A percentile compares a stretch with the other conserved stretches of the same genome.
Evolutionary conservation across 202 grass and related monocot genomes (phyloP).

Genomic region (Dendrocalamus latiflorus): DNA sequence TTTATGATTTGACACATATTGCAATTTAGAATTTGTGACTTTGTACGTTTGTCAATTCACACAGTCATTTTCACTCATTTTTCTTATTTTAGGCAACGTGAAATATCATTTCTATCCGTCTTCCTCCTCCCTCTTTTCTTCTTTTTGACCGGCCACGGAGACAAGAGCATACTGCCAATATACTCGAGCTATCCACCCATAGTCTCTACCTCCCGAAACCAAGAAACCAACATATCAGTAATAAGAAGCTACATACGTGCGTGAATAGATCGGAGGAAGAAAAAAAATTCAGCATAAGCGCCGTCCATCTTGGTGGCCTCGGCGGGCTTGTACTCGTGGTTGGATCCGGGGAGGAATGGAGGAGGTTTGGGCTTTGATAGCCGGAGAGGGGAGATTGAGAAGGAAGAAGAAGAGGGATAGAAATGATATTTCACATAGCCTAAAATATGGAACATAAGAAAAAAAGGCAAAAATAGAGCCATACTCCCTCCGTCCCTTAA

Average conservation of each 20-base stretch:
- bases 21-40: too few relatives aligned
- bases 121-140: too few relatives aligned
- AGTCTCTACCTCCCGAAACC: background rate
- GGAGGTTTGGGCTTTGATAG: background rate
- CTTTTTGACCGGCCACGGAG: too few relatives aligned
- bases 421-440: too few relatives aligned
- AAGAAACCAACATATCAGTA: background rate
- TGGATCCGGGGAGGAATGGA: background rate
- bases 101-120: too few relatives aligned
- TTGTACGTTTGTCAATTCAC: too few relatives aligned
- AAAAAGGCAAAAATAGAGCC: too few relatives aligned
- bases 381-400: background rate
- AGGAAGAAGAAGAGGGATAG: background rate
- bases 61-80: too few relatives aligned
- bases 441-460: too few relatives aligned
- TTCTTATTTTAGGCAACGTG: too few relatives aligned
- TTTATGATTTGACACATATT: too few relatives aligned
- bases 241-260: background rate
- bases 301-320: constrained; percentile 64
- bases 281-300: background rate
- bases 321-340: constrained; percentile 50
- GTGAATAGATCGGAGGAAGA: background rate
- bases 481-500: too few relatives aligned
- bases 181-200: constrained; percentile 5
- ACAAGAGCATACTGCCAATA: background rate